These are phyloP conservation scores for Striga hermonthica DNA, from an alignment of 305 asterid genomes.

Conservation along the genomic window DNA sequence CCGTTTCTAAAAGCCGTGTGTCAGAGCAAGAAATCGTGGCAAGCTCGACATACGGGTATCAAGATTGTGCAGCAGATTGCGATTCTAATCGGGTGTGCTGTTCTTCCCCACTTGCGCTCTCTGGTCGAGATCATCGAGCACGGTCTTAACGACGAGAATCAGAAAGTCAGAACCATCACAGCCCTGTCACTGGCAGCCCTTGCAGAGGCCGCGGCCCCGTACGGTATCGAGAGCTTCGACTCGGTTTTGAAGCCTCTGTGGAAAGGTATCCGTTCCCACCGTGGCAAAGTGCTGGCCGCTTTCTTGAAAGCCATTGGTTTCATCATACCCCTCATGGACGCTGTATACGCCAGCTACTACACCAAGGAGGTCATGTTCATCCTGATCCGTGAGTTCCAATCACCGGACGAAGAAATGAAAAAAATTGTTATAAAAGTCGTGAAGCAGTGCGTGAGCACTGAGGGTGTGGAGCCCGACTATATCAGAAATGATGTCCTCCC, in stretches of 20 bases:
- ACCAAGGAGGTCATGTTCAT: slow-evolving; percentile 95
- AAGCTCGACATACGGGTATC: slow-evolving; percentile 99
- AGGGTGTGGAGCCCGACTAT: slow-evolving; percentile 90
- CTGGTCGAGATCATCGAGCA: slow-evolving; percentile 93
- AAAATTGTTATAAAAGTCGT: slow-evolving; percentile 96
- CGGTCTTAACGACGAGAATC: slow-evolving; percentile 94
- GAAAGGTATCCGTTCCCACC: slow-evolving; percentile 95
- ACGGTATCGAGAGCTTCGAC: slow-evolving; percentile 94
- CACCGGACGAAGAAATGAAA: slow-evolving; percentile 99
- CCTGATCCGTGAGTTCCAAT: slow-evolving; percentile 91
- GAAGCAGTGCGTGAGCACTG: slow-evolving; percentile 97
- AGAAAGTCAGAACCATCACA: slow-evolving; percentile 89
- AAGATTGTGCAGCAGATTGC: slow-evolving; percentile 99
- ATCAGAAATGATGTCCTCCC: slow-evolving; percentile 89
- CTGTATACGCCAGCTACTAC: slow-evolving; percentile 87
- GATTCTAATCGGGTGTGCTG: slow-evolving; percentile 90
- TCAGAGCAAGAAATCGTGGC: slow-evolving; percentile 99
- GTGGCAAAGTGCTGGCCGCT: slow-evolving; percentile 97
- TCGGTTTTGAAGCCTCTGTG: slow-evolving; percentile 93
- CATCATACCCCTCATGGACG: slow-evolving; percentile 98
- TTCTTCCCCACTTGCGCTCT: slow-evolving; percentile 91
- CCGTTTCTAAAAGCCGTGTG: slow-evolving; percentile 95
- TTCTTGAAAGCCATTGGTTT: slow-evolving; percentile 93
- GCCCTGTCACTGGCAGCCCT: slow-evolving; percentile 96
- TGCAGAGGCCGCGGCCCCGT: slow-evolving; percentile 98